Conservation (phyloP, 75 land plant genomes). For the Gnetum montanum region DNA sequence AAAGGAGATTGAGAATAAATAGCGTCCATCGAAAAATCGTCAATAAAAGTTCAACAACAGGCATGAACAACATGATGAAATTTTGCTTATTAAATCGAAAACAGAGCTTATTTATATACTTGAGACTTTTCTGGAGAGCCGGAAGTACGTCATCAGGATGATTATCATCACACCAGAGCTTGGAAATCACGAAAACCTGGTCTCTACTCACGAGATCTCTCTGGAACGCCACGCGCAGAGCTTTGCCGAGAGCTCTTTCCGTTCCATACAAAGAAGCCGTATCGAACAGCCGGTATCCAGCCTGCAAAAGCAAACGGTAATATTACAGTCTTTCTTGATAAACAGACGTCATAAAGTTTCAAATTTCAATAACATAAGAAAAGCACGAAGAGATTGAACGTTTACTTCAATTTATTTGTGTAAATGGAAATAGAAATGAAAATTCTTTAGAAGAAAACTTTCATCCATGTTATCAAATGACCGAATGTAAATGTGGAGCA, state of each 20-base stretch:
- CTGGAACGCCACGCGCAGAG: constrained; percentile 21
- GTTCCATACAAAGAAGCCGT: constrained; percentile 34
- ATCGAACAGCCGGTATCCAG: constrained; percentile 57
- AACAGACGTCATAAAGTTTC: not conserved
- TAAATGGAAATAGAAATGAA: too few relatives aligned
- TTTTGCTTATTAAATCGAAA: not conserved
- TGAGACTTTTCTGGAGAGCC: constrained; percentile 24
- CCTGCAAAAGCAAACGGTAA: constrained; percentile 9
- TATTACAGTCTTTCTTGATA: too few relatives aligned
- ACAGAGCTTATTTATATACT: constrained; percentile 13
- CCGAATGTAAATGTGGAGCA: too few relatives aligned
- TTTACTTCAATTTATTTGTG: too few relatives aligned
- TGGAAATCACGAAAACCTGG: constrained; percentile 41
- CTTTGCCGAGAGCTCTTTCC: constrained; percentile 32
- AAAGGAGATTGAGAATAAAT: too few relatives aligned
- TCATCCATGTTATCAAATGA: too few relatives aligned
- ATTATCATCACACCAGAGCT: constrained; percentile 21
- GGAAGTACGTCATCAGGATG: constrained; percentile 36
- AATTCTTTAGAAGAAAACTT: too few relatives aligned
- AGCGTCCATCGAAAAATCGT: not conserved
- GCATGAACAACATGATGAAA: not conserved
- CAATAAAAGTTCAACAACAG: not conserved
- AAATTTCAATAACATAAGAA: not conserved
- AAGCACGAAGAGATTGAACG: not conserved
- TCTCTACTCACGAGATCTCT: constrained; percentile 24